Conservation (phyloP, 192 early-diverging fungal genomes). For the Entomortierella parvispora region DNA sequence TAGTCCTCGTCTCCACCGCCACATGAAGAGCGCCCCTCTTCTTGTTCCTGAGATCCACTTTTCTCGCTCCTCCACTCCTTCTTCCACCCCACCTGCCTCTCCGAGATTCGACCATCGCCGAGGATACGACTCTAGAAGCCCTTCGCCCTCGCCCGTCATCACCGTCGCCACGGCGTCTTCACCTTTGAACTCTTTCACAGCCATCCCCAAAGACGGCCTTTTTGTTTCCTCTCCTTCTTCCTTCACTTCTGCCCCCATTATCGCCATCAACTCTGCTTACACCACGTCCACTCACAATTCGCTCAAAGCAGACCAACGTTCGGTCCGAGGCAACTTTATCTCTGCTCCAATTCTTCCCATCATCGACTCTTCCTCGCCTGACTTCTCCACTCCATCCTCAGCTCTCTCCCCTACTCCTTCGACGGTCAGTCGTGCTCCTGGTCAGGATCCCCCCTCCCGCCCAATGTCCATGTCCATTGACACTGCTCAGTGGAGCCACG, state of each 20-base stretch:
- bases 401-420: neutral
- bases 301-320: no score
- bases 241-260: neutral
- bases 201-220: neutral
- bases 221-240: neutral
- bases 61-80: no score
- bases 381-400: neutral
- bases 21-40: no score
- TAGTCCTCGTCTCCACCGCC: no score
- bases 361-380: conserved; percentile 2
- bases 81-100: no score
- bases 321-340: no score
- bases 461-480: conserved; percentile 10
- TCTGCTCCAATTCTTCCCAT: no score
- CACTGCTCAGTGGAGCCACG: neutral
- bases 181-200: neutral
- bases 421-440: neutral
- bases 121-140: no score
- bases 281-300: conserved; percentile 3
- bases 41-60: no score
- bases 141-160: conserved; percentile 11
- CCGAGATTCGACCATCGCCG: no score
- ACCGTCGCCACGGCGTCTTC: conserved; percentile 1
- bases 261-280: conserved; percentile 1
- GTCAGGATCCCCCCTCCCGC: neutral